Evolutionary conservation across 139 green algal genomes (phyloP), one percentile per base, ranked within the genome.

Genomic region (Coelastrella sp.): DNA sequence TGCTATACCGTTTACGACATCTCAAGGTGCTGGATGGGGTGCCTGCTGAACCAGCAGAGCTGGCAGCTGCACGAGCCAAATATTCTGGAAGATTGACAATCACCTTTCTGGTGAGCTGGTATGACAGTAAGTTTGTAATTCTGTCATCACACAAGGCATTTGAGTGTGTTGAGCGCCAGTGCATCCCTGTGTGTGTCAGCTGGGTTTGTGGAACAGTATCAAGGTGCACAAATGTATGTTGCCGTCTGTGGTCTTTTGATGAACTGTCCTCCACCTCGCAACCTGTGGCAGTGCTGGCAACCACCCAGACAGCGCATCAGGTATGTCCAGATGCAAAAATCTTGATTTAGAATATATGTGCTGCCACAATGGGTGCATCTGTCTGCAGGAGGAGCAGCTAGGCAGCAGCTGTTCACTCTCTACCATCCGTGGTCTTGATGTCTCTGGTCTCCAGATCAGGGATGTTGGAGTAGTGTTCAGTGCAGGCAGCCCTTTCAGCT

Each of bases 1-100:
- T 93, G n/a, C 91, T 97, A 19, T 97, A 94, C 91, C 93, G 93
- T 24, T 88, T 97, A 24, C 91, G 93, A 14, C 94, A 93, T 58
- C 94, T 97, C 80, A 97, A 96, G 93, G 95, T 98, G 74, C 89
- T 98, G n/a, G 95, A 98, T 87, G 94, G 96, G 19, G 68, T 83
- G 11, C 76, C 90, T 35, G 93, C 97, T 20, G 92, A 93, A 12
- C 90, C 95, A 14, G 85, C 80, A 9, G 94, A 98, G 94, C 93
- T 96, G 82, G 92, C 93, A 8, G 92, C 94, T 14, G 94, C 95
- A 58, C 93, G 92, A 61, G 91, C 87, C 78, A 92, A 92, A 83
- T 97, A 96, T 85, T 93, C 93, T 49, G 96, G 96, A 0, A 88
- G 92, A 1, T 93, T 98, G n/a, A 97, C 94, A 6, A 20, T 93